Evolutionary conservation across 768 basidiomycete genomes (phyloP).

Genomic region (Psilocybe subaeruginosa): DNA sequence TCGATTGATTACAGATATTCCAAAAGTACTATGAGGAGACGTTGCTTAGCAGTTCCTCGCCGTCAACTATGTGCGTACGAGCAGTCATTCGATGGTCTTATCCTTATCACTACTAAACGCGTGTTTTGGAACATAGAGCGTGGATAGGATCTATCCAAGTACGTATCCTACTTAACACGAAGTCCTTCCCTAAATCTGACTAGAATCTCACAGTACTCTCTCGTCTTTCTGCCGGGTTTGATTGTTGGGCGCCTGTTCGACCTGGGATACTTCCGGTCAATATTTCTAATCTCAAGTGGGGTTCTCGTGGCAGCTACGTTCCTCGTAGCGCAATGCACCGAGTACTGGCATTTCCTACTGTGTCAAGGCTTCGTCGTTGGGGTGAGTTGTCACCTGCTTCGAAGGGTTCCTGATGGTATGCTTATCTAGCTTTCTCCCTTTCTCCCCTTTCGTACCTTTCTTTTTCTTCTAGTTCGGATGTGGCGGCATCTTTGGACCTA

Average conservation of each 20-base stretch:
- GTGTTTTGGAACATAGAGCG: conserved; percentile 42
- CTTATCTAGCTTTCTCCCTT: background rate
- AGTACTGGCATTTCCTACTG: conserved; percentile 80
- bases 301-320: conserved; percentile 60
- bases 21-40: conserved; percentile 71
- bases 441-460: background rate
- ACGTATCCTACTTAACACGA: background rate
- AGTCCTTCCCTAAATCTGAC: background rate
- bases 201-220: conserved; percentile 49
- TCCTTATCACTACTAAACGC: too few species aligned
- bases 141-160: conserved; percentile 86
- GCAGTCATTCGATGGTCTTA: too few species aligned
- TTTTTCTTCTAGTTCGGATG: conserved; percentile 38
- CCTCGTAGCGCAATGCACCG: conserved; percentile 69
- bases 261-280: conserved; percentile 62
- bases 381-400: conserved; percentile 30
- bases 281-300: conserved; percentile 49
- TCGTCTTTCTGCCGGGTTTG: conserved; percentile 65
- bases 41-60: conserved; percentile 47
- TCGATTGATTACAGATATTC: conserved; percentile 52
- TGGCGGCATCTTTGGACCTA: conserved; percentile 67
- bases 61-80: conserved; percentile 64
- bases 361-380: conserved; percentile 74
- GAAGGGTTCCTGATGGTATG: too few species aligned
- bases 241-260: conserved; percentile 74